Evolutionary conservation across 495 filamentous ascomycete genomes (phyloP).

Genomic region (Aspergillus sclerotiicarbonarius): DNA sequence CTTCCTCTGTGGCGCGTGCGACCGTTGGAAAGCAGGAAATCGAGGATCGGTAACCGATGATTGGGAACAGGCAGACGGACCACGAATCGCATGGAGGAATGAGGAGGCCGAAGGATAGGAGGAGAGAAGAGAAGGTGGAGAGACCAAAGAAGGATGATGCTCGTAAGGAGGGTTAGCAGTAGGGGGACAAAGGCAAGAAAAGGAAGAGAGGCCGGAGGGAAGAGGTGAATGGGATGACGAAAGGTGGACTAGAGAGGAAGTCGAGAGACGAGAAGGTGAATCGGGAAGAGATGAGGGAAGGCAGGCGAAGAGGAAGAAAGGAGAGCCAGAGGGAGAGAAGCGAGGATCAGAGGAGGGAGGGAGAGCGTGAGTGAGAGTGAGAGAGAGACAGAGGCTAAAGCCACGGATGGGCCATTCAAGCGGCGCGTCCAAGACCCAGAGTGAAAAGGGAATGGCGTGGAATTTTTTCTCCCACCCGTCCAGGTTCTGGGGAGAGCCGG

Average conservation of each 20-base stretch:
- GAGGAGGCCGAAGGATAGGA: conserved; percentile 17
- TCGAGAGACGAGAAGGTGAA: conserved; percentile 28
- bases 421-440: conserved; percentile 30
- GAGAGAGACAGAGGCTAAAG: conserved; percentile 26
- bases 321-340: conserved; percentile 20
- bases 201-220: conserved; percentile 24
- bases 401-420: conserved; percentile 29
- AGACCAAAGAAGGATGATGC: conserved; percentile 30
- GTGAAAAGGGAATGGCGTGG: conserved; percentile 34
- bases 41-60: conserved; percentile 24
- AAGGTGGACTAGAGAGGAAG: conserved; percentile 19
- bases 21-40: conserved; percentile 25
- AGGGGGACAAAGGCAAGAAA: conserved; percentile 29
- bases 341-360: conserved; percentile 9
- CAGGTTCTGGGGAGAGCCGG: conserved; percentile 18
- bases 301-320: conserved; percentile 18
- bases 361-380: conserved; percentile 17
- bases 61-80: conserved; percentile 28
- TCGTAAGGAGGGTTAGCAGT: conserved; percentile 29
- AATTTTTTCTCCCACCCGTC: conserved; percentile 30
- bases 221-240: conserved; percentile 33
- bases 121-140: conserved; percentile 18
- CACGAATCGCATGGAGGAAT: conserved; percentile 39
- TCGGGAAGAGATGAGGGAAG: conserved; percentile 12
- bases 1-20: conserved; percentile 23